These are phyloP conservation scores for Cryphonectria japonica DNA, from an alignment of 2,329 filamentous ascomycete genomes.

Conservation along the genomic window DNA sequence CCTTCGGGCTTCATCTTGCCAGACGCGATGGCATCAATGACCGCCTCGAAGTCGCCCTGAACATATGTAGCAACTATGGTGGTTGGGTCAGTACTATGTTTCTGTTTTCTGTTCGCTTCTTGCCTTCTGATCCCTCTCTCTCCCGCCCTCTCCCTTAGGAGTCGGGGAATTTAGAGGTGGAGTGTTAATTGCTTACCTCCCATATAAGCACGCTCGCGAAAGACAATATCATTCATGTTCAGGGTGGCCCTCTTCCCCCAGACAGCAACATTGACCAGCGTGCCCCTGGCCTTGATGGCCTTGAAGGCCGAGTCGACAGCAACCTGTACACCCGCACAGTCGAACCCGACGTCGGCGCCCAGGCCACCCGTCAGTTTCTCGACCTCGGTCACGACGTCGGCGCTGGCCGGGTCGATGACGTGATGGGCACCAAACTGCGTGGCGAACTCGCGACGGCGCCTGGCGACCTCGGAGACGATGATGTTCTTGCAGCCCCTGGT, in stretches of 20 bases:
- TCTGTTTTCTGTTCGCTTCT: background rate
- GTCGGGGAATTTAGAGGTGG: no score
- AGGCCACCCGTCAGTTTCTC: conserved; percentile 29
- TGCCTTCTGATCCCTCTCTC: background rate
- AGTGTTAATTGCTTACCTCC: conserved; percentile 28
- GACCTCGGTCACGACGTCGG: conserved; percentile 30
- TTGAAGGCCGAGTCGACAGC: conserved; percentile 31
- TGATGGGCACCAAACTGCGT: conserved; percentile 54
- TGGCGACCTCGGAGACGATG: conserved; percentile 60
- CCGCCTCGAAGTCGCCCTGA: conserved; percentile 33
- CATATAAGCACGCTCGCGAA: conserved; percentile 27
- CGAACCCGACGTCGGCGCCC: conserved; percentile 33
- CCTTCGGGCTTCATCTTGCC: conserved; percentile 46
- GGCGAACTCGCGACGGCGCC: conserved; percentile 54
- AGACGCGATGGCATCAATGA: conserved; percentile 33
- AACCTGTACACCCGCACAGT: conserved; percentile 34
- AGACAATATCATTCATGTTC: conserved; percentile 29
- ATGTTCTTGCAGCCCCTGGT: conserved; percentile 57
- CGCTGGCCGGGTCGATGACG: conserved; percentile 27
- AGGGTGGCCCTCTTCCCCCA: conserved; percentile 33
- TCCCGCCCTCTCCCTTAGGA: no score
- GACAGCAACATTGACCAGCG: conserved; percentile 35
- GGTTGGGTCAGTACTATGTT: background rate
- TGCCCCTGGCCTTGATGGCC: conserved; percentile 33
- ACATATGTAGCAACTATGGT: conserved; percentile 25